A percentile compares a stretch with the other conserved stretches of the same genome.
Evolutionary conservation across 805 yeast species (phyloP).

Genomic region (Priceomyces melissophilus): DNA sequence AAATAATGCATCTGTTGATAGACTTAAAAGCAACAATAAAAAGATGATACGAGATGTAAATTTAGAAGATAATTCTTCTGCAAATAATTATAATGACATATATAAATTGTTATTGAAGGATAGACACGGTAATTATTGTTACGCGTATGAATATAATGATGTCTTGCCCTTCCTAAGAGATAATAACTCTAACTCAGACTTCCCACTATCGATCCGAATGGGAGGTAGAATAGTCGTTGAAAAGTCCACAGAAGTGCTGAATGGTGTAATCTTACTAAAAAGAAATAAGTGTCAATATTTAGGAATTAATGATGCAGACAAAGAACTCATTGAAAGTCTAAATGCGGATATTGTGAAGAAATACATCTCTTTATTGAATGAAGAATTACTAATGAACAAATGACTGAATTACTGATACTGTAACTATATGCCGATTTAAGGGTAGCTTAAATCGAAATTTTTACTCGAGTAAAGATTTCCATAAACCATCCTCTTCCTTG

Average conservation of each 20-base stretch:
- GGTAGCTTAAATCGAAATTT: no score
- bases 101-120: slow-evolving; percentile 62
- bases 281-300: slow-evolving; percentile 28
- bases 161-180: slow-evolving; percentile 47
- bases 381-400: slow-evolving; percentile 14
- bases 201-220: slow-evolving; percentile 41
- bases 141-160: slow-evolving; percentile 53
- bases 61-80: slow-evolving; percentile 19
- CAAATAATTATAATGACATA: slow-evolving; percentile 26
- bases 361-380: slow-evolving; percentile 36
- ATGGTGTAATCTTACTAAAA: slow-evolving; percentile 44
- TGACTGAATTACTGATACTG: not conserved
- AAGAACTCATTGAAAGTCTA: slow-evolving; percentile 22
- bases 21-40: slow-evolving; percentile 31
- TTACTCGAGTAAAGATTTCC: slow-evolving; percentile 52
- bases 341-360: slow-evolving; percentile 35
- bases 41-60: slow-evolving; percentile 48
- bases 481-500: slow-evolving; percentile 65
- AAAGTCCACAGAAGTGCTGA: slow-evolving; percentile 43
- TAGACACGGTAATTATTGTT: slow-evolving; percentile 44
- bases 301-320: slow-evolving; percentile 24
- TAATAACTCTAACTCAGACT: slow-evolving; percentile 14
- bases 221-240: slow-evolving; percentile 59
- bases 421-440: no score
- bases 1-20: slow-evolving; percentile 57